Conservation (phyloP, 2,329 filamentous ascomycete species). For the Trichoderma semiorbis region DNA sequence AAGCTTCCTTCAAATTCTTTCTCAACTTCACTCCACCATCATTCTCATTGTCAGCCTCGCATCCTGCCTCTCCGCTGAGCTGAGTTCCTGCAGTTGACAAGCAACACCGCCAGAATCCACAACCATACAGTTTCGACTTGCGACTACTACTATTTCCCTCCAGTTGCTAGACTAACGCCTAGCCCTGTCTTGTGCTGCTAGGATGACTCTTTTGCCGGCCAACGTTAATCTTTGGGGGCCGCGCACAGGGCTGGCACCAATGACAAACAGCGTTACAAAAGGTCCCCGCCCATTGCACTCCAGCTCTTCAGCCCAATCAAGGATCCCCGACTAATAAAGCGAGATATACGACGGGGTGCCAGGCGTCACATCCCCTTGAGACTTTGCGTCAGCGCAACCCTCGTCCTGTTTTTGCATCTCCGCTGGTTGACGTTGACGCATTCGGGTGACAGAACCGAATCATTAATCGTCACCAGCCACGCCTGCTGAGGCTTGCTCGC, state of each 20-base stretch:
- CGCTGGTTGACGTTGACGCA: background rate
- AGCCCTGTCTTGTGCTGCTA: background rate
- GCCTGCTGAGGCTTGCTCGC: background rate
- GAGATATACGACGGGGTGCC: conserved; percentile 10
- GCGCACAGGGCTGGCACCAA: background rate
- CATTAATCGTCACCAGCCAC: background rate
- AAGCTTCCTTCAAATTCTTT: background rate
- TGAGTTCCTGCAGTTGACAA: background rate
- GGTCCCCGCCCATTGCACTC: background rate
- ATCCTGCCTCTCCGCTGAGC: background rate
- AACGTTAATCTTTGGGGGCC: conserved; percentile 7
- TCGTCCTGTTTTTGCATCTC: background rate
- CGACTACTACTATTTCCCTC: background rate
- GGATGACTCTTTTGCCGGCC: conserved; percentile 7
- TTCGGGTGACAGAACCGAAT: background rate
- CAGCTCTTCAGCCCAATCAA: background rate
- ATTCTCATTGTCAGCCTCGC: background rate
- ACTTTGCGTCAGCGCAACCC: background rate
- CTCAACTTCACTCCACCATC: background rate
- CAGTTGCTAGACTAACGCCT: background rate
- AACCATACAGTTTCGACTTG: background rate
- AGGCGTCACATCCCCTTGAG: background rate
- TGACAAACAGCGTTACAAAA: conserved; percentile 6
- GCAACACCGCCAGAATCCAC: background rate
- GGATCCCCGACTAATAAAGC: background rate